Conservation (phyloP, 345 rosid species). For the Populus deltoides region DNA sequence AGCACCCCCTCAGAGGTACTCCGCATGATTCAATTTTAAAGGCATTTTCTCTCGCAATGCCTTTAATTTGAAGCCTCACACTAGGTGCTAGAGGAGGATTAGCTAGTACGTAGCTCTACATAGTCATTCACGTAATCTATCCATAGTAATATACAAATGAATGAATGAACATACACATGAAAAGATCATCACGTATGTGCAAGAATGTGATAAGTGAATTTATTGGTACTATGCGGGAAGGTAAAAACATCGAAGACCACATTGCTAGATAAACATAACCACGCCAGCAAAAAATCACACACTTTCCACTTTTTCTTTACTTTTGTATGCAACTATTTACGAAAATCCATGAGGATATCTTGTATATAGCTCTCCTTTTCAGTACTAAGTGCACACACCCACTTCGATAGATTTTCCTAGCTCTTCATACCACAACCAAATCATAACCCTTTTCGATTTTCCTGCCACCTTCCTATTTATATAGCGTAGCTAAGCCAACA, state of each 20-base stretch:
- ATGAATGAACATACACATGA: too few relatives aligned
- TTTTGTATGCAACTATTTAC: not conserved
- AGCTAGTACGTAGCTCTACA: not conserved
- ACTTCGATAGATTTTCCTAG: slow-evolving; percentile 28
- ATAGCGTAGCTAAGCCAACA: slow-evolving; percentile 9
- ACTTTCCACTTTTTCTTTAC: not conserved
- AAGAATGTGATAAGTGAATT: not conserved
- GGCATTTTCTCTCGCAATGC: too few relatives aligned
- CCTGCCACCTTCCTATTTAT: slow-evolving; percentile 32
- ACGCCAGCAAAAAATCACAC: slow-evolving; percentile 28
- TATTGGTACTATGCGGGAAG: not conserved
- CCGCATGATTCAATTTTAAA: too few relatives aligned
- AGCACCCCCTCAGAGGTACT: too few relatives aligned
- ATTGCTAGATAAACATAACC: slow-evolving; percentile 3
- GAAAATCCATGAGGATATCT: slow-evolving; percentile 27
- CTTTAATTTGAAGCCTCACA: too few relatives aligned
- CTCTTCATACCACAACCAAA: slow-evolving; percentile 25
- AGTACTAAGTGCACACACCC: slow-evolving; percentile 2
- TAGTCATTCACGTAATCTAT: not conserved
- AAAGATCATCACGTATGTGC: not conserved
- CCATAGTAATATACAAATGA: not conserved
- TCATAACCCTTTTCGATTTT: slow-evolving; percentile 22
- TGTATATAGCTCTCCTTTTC: not conserved
- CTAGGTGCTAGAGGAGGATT: too few relatives aligned
- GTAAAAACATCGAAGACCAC: not conserved